Evolutionary conservation across 208 protist species (phyloP).

Genomic region (Wallacemonas sp.): DNA sequence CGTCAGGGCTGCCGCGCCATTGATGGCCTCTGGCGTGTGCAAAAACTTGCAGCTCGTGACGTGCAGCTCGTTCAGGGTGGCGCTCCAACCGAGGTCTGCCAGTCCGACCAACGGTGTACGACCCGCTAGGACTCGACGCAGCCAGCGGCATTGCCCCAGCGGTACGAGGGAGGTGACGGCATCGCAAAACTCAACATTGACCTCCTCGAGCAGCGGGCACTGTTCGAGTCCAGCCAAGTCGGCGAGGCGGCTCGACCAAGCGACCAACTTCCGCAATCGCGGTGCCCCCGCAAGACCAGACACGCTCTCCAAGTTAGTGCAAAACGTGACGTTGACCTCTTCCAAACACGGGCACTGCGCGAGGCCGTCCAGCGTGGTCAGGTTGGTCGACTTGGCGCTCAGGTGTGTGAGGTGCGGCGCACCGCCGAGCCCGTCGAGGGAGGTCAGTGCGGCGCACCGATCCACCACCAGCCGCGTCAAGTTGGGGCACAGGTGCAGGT

Average conservation of each 20-base stretch:
- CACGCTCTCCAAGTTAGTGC: not conserved
- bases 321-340: constrained; percentile 10
- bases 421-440: constrained; percentile 1
- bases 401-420: not conserved
- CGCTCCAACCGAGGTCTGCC: not conserved
- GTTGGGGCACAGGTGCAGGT: not conserved
- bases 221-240: not conserved
- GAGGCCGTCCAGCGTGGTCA: not conserved
- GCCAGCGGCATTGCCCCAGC: not conserved
- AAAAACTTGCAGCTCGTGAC: not conserved
- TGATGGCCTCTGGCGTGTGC: not conserved
- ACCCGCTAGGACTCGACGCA: not conserved
- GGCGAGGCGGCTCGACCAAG: not conserved
- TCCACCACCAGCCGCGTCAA: not conserved
- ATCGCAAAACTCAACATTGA: constrained; percentile 4
- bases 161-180: not conserved
- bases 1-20: not conserved
- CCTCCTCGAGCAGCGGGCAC: constrained; percentile 1
- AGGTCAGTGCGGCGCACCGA: not conserved
- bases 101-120: not conserved
- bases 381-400: not conserved
- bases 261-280: not conserved
- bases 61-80: not conserved
- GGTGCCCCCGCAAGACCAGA: constrained; percentile 7
- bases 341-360: not conserved